A percentile compares a stretch with the other conserved stretches of the same genome.
Evolutionary conservation across 352 stramenopile genomes (phyloP).

Genomic region (Phytophthora sp.): DNA sequence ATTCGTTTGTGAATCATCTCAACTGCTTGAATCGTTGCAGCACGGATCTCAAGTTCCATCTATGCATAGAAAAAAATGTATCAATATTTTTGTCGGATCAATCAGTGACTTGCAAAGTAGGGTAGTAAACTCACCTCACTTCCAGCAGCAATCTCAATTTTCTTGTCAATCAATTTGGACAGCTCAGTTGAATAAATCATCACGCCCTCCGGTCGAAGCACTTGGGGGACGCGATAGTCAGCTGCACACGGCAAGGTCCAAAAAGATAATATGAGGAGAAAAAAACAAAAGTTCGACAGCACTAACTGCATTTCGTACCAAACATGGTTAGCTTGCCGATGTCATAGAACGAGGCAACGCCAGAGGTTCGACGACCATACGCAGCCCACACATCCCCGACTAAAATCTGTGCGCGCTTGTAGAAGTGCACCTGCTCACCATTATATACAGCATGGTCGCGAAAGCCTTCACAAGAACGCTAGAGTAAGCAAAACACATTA

Average conservation of each 20-base stretch:
- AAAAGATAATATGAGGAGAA: not conserved
- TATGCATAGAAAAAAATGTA: not conserved
- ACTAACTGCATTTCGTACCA: slow-evolving; percentile 52
- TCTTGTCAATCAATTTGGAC: slow-evolving; percentile 50
- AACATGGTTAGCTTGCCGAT: slow-evolving; percentile 91
- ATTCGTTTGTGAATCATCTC: slow-evolving; percentile 66
- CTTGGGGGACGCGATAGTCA: slow-evolving; percentile 89
- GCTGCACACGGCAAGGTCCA: slow-evolving; percentile 37
- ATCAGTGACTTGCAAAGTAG: too few relatives aligned
- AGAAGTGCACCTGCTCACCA: slow-evolving; percentile 87
- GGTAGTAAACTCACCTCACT: slow-evolving; percentile 50
- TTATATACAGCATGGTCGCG: slow-evolving; percentile 85
- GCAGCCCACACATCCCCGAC: slow-evolving; percentile 88
- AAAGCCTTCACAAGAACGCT: slow-evolving; percentile 46
- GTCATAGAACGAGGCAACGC: slow-evolving; percentile 74
- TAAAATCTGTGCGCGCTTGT: slow-evolving; percentile 92
- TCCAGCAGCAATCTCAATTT: slow-evolving; percentile 63
- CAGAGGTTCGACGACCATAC: slow-evolving; percentile 61
- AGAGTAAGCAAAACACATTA: not conserved
- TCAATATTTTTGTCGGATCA: too few relatives aligned
- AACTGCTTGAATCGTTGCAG: slow-evolving; percentile 84
- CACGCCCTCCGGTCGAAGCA: slow-evolving; percentile 75
- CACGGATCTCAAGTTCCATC: slow-evolving; percentile 25
- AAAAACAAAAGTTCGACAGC: not conserved
- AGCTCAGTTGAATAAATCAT: slow-evolving; percentile 66